Percentiles rank a stretch among this genome's conserved stretches.
These are phyloP conservation scores for Heritiera littoralis DNA, from an alignment of 345 rosid species.

Conservation along the genomic window DNA sequence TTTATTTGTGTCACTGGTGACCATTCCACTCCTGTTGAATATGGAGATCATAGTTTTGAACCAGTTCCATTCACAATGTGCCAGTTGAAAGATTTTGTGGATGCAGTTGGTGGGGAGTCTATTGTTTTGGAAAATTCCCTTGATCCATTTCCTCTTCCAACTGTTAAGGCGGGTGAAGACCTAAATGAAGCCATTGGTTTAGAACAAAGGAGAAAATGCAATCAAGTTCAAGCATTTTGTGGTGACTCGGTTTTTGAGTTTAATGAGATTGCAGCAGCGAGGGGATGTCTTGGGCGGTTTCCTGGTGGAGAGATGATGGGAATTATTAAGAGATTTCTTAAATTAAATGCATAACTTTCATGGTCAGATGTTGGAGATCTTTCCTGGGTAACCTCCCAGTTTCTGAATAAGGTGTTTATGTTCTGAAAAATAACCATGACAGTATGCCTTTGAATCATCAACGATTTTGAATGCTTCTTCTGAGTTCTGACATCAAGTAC, in stretches of 20 bases:
- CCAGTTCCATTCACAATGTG: constrained; percentile 85
- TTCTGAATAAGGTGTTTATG: background rate
- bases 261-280: constrained; percentile 78
- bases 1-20: constrained; percentile 87
- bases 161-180: constrained; percentile 45
- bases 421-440: background rate
- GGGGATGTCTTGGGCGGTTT: constrained; percentile 92
- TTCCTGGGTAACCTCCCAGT: background rate
- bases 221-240: constrained; percentile 36
- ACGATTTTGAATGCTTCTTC: background rate
- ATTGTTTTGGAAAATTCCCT: constrained; percentile 53
- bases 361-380: background rate
- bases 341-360: constrained; percentile 20
- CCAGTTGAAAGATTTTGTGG: constrained; percentile 66
- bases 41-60: constrained; percentile 96
- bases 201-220: constrained; percentile 23
- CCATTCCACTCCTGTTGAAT: constrained; percentile 95
- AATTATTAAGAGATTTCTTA: constrained; percentile 53
- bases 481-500: background rate
- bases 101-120: constrained; percentile 73
- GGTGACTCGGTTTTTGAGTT: constrained; percentile 83
- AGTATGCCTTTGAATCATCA: background rate
- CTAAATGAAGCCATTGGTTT: constrained; percentile 26
- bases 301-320: constrained; percentile 91
- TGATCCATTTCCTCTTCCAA: constrained; percentile 86